Conservation (phyloP, 2,329 filamentous ascomycete genomes). For the Madurella fahalii region DNA sequence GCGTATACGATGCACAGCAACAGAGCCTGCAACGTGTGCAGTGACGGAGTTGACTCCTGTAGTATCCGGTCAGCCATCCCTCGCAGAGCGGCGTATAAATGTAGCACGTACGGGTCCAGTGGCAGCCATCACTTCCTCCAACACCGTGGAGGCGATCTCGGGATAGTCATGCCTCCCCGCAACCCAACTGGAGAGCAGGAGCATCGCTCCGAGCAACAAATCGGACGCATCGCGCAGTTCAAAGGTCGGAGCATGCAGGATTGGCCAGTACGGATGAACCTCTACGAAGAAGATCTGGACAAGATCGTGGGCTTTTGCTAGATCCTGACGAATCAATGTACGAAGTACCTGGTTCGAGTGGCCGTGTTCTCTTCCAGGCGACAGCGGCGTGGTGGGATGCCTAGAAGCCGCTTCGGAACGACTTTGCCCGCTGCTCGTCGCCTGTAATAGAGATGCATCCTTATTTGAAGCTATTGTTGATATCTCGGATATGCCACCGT, state of each 20-base stretch:
- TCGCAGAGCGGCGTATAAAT: background rate
- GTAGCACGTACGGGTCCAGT: background rate
- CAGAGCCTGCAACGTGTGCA: slow-evolving; percentile 11
- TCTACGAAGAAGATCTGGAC: slow-evolving; percentile 8
- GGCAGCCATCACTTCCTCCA: slow-evolving; percentile 1
- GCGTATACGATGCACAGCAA: slow-evolving; percentile 12
- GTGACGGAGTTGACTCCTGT: slow-evolving; percentile 5
- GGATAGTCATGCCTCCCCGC: background rate
- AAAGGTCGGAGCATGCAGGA: slow-evolving; percentile 13
- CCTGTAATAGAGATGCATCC: too few relatives aligned
- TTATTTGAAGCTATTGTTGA: too few relatives aligned
- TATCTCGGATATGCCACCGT: too few relatives aligned
- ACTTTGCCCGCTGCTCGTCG: too few relatives aligned
- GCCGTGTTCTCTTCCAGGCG: background rate
- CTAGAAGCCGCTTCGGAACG: too few relatives aligned
- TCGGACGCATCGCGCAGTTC: background rate
- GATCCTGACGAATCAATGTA: background rate
- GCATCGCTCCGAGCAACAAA: slow-evolving; percentile 7
- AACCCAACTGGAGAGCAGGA: slow-evolving; percentile 11
- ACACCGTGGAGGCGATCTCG: slow-evolving; percentile 2
- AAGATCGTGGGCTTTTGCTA: background rate
- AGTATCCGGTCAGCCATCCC: background rate
- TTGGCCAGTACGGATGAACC: slow-evolving; percentile 12
- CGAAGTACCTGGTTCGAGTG: background rate
- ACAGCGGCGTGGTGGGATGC: background rate